Evolutionary conservation across 2,329 filamentous ascomycete species (phyloP).

Genomic region (Alternaria infectoria): DNA sequence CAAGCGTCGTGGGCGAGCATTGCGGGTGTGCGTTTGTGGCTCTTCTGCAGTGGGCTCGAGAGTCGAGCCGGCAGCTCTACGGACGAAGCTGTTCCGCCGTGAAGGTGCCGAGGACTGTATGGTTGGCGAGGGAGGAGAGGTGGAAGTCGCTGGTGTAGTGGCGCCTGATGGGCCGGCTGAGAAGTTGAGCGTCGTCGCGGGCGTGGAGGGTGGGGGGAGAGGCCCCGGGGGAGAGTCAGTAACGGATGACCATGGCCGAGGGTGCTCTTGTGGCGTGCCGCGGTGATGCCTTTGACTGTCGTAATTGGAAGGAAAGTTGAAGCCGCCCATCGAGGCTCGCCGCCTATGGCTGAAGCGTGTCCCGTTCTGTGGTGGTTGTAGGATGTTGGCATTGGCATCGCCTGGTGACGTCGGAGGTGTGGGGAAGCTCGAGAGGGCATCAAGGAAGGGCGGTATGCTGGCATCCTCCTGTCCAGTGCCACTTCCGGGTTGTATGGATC

Average conservation of each 20-base stretch:
- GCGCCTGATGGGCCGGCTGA: conserved; percentile 62
- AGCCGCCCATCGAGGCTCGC: conserved; percentile 61
- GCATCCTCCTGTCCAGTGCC: conserved; percentile 52
- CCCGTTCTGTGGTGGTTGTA: conserved; percentile 61
- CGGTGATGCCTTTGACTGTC: conserved; percentile 62
- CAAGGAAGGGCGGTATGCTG: conserved; percentile 57
- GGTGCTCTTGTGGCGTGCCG: conserved; percentile 47
- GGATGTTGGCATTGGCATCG: conserved; percentile 57
- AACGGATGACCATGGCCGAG: conserved; percentile 52
- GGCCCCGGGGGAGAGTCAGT: conserved; percentile 65
- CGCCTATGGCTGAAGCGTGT: conserved; percentile 62
- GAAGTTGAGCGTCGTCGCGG: conserved; percentile 62
- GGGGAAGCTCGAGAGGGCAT: conserved; percentile 58
- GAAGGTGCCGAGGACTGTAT: conserved; percentile 44
- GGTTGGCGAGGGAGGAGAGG: conserved; percentile 45
- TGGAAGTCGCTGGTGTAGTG: conserved; percentile 47
- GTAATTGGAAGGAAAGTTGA: conserved; percentile 58
- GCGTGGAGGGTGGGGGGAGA: conserved; percentile 68
- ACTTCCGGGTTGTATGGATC: conserved; percentile 65
- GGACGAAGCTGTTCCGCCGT: conserved; percentile 49
- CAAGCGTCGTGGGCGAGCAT: conserved; percentile 60
- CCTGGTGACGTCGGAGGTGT: conserved; percentile 54
- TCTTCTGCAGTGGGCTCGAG: conserved; percentile 53
- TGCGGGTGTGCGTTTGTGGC: conserved; percentile 46
- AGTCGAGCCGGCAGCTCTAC: conserved; percentile 48